A percentile compares a stretch with the other conserved stretches of the same genome.
These are phyloP conservation scores for Wickerhamiella lipophila DNA, from an alignment of 805 yeast species.

Conservation along the genomic window DNA sequence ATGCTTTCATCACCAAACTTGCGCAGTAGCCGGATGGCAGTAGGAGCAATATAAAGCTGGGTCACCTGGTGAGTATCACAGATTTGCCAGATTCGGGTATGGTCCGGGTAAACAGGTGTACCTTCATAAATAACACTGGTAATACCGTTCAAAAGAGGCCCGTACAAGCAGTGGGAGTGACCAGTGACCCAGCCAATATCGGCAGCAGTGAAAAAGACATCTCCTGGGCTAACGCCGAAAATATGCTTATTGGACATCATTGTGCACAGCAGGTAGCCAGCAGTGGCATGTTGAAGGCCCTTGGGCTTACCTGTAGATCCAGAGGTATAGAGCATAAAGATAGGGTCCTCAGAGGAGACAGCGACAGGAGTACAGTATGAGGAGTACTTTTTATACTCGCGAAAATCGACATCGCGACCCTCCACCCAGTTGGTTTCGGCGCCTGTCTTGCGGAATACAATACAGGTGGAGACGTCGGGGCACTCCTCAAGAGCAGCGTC, in stretches of 20 bases:
- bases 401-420: constrained; percentile 67
- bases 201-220: constrained; percentile 72
- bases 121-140: constrained; percentile 76
- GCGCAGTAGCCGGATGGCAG: constrained; percentile 75
- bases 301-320: constrained; percentile 86
- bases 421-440: constrained; percentile 38
- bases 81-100: constrained; percentile 75
- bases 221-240: constrained; percentile 65
- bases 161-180: constrained; percentile 71
- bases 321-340: constrained; percentile 69
- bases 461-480: constrained; percentile 54
- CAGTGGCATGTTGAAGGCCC: constrained; percentile 74
- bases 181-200: constrained; percentile 91
- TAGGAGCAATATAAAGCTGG: constrained; percentile 92
- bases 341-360: constrained; percentile 67
- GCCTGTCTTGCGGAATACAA: constrained; percentile 66
- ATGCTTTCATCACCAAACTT: constrained; percentile 75
- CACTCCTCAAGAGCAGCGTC: constrained; percentile 63
- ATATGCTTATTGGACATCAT: constrained; percentile 59
- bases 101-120: constrained; percentile 76
- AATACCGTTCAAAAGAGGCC: constrained; percentile 64
- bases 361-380: constrained; percentile 64
- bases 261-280: constrained; percentile 66
- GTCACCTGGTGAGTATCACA: constrained; percentile 75
- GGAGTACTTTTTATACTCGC: constrained; percentile 51